These are phyloP conservation scores for Tetrapisispora nanseiensis DNA, from an alignment of 805 yeast species.

Conservation along the genomic window DNA sequence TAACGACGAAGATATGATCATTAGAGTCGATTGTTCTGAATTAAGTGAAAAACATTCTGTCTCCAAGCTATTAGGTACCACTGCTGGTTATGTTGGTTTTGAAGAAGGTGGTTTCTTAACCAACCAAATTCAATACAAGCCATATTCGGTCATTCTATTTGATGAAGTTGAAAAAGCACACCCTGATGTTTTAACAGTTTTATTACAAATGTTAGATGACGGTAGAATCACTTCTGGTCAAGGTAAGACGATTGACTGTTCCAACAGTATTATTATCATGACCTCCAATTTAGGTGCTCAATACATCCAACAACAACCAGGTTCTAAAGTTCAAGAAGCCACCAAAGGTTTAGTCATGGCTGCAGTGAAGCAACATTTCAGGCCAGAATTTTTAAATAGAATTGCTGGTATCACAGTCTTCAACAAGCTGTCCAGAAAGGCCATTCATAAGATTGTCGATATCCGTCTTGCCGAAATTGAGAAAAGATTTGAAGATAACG, in stretches of 20 bases:
- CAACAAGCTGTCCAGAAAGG: constrained; percentile 84
- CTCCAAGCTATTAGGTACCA: constrained; percentile 90
- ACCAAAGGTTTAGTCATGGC: constrained; percentile 75
- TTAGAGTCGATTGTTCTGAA: constrained; percentile 96
- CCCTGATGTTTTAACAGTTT: constrained; percentile 88
- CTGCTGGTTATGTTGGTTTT: constrained; percentile 94
- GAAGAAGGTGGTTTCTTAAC: constrained; percentile 97
- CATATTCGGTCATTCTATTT: constrained; percentile 90
- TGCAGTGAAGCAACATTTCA: constrained; percentile 78
- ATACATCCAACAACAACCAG: constrained; percentile 59
- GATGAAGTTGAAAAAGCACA: constrained; percentile 99
- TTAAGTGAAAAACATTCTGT: constrained; percentile 92
- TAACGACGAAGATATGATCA: constrained; percentile 93
- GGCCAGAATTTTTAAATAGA: constrained; percentile 96
- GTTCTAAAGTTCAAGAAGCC: constrained; percentile 52
- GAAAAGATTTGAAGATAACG: constrained; percentile 73
- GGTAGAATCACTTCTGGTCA: constrained; percentile 92
- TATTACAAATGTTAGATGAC: constrained; percentile 89
- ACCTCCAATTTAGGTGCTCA: constrained; percentile 97
- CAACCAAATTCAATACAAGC: constrained; percentile 81
- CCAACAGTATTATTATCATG: constrained; percentile 89
- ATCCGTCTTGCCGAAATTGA: constrained; percentile 81
- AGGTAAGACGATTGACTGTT: constrained; percentile 88
- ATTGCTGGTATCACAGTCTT: constrained; percentile 87
- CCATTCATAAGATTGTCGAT: constrained; percentile 84